Percentiles rank a stretch among this genome's conserved stretches.
phyloP scores from a whole-genome alignment of 2,329 filamentous ascomycete genomes.

The Fusarium drepaniforme region DNA sequence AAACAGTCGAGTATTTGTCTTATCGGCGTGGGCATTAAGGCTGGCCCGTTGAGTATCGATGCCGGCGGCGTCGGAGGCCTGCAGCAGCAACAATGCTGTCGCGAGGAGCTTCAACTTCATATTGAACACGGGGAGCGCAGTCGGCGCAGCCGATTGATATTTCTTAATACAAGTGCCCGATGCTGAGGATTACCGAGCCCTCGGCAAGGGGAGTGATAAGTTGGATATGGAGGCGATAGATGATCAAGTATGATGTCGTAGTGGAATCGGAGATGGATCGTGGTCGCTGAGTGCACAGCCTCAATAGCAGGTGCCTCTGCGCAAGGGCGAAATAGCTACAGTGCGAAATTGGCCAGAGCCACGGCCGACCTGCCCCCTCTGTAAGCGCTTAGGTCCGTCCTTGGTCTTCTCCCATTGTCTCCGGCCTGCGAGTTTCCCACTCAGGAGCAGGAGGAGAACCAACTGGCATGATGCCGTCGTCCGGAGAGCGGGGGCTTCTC shows the following conservation, averaged over 20 bases:
- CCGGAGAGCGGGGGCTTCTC: background rate
- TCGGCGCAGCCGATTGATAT: constrained; percentile 7
- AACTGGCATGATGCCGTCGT: constrained; percentile 7
- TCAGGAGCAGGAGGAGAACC: constrained; percentile 1
- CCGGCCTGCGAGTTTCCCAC: background rate
- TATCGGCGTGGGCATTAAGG: constrained; percentile 28
- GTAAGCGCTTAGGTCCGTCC: background rate
- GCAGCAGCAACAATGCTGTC: constrained; percentile 42
- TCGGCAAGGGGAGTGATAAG: constrained; percentile 7
- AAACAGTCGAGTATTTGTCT: constrained; percentile 50
- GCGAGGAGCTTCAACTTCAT: constrained; percentile 45
- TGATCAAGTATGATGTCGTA: constrained; percentile 29
- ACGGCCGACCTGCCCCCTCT: background rate
- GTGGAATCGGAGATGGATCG: constrained; percentile 18
- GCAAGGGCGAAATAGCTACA: background rate
- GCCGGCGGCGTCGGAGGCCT: constrained; percentile 46
- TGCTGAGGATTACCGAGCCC: constrained; percentile 1
- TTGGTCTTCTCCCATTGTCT: background rate
- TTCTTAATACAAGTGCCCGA: constrained; percentile 7
- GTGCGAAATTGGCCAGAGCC: background rate
- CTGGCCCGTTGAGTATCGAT: constrained; percentile 43
- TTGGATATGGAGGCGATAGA: constrained; percentile 3
- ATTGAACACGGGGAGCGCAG: constrained; percentile 10
- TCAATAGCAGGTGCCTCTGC: constrained; percentile 1
- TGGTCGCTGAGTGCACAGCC: constrained; percentile 11